Base-by-base conservation (phyloP, 225 moss, liverwort and hornwort genomes). In the Pseudoscleropodium purum region DNA sequence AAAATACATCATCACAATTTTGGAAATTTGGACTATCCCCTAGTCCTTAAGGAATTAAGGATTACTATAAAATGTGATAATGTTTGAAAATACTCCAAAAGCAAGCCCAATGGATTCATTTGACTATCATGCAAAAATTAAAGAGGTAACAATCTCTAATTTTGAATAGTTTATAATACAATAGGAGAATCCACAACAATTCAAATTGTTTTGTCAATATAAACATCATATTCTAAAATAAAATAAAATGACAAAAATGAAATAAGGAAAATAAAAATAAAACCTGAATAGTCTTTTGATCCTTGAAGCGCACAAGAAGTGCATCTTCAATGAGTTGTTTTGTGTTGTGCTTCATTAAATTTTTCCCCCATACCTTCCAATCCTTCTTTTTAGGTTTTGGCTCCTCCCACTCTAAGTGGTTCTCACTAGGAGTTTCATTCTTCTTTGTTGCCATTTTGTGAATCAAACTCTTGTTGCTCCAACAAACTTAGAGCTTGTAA, bases 321-420 rank as follows among this genome's bases (percentile, higher is more conserved):
- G 94, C 93, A 29, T 95, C 92, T 75, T 93, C 93, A n/a, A 95
- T 90, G 15, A 95, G 92, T 67, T 92, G 90, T 73, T 95, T 95
- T 57, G 94, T 93, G 0, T 91, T 90, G 33, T 88, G 88, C 49
- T 86, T 60, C 2, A 85, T 43, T 54, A 93, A 52, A 65, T 89
- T 87, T 45, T 26, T 36, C 15, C 92, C 90, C 63, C 84, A 54
- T 13, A 36, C 43, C 69, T 2, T 83, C 93, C 93, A 95, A 7
- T 85, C 45, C 77, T 87, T 93, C 30, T 90, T 87, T 26, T 75
- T 13, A 19, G 66, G 26, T 47, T 72, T 57, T 47, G 82, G 59
- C 73, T 66, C 86, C 9, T 87, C n/a, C 76, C n/a, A 57, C 7
- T 89, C 89, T 31, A 79, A 30, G 60, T 7, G 24, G 45, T 61